phyloP scores from a whole-genome alignment of 202 grass and related monocot species.

The Cymbopogon flexuosus region DNA sequence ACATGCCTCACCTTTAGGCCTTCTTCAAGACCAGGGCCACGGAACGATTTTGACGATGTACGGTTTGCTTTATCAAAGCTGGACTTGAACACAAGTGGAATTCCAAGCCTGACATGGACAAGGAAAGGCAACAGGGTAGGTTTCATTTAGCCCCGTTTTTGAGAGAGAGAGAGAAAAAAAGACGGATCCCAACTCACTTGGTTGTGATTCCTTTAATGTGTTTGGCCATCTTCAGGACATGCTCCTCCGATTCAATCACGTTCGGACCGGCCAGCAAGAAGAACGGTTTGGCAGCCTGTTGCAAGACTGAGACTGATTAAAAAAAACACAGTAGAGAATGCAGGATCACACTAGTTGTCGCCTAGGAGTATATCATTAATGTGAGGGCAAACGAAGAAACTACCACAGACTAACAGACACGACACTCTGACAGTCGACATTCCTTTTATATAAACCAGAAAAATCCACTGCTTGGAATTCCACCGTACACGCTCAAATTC shows the following conservation, averaged over 20 bases:
- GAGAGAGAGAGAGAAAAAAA: not conserved
- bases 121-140: not conserved
- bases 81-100: slow-evolving; percentile 84
- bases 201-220: slow-evolving; percentile 66
- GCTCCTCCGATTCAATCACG: slow-evolving; percentile 94
- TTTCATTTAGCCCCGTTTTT: not conserved
- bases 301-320: slow-evolving; percentile 17
- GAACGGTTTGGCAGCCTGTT: slow-evolving; percentile 81
- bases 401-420: not conserved
- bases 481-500: not conserved
- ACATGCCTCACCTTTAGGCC: slow-evolving; percentile 56
- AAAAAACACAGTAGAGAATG: not conserved
- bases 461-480: not conserved
- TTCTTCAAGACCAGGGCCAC: slow-evolving; percentile 87
- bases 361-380: not conserved
- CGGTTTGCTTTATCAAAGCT: slow-evolving; percentile 98
- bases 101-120: slow-evolving; percentile 49
- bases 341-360: not conserved
- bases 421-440: not conserved
- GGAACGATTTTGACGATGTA: slow-evolving; percentile 87
- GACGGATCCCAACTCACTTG: slow-evolving; percentile 41
- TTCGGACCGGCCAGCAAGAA: slow-evolving; percentile 86
- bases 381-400: not conserved
- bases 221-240: slow-evolving; percentile 78
- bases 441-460: not conserved